phyloP scores from a whole-genome alignment of 352 stramenopile genomes.

The Globisporangium perplexum region DNA sequence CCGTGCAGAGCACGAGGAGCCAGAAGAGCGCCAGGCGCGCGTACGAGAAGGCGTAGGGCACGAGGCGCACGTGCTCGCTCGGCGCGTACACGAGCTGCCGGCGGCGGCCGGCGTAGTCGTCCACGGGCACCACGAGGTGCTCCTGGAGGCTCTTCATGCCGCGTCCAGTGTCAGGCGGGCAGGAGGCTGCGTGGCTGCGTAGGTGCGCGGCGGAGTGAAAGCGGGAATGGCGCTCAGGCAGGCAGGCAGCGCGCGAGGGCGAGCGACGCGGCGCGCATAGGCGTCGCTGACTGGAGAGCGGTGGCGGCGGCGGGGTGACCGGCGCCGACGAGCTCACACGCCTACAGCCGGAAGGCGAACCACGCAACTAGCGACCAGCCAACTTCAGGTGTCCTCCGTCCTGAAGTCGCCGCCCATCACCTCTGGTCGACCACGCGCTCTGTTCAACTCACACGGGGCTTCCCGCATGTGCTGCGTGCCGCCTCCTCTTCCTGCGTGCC shows the following conservation, averaged over 20 bases:
- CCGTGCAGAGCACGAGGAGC: conserved; percentile 20
- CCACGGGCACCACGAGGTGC: conserved; percentile 39
- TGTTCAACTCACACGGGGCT: no score
- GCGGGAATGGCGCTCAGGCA: no score
- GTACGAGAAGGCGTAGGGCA: conserved; percentile 32
- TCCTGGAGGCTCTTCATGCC: conserved; percentile 35
- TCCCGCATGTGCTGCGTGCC: no score
- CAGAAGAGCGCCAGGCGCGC: conserved; percentile 28
- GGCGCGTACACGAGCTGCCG: conserved; percentile 35
- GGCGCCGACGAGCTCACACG: background rate
- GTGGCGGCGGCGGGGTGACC: background rate
- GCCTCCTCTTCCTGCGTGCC: no score
- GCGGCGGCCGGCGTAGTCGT: conserved; percentile 28
- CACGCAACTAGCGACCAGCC: background rate
- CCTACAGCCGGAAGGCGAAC: background rate
- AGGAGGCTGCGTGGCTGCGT: no score
- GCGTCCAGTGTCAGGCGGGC: no score
- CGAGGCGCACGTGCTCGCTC: conserved; percentile 28
- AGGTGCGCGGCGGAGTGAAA: no score
- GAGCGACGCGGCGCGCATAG: no score
- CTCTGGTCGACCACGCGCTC: no score
- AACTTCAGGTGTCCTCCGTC: background rate
- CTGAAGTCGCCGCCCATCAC: no score
- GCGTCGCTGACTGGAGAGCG: no score
- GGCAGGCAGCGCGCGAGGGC: no score